Evolutionary conservation across 2,329 filamentous ascomycete genomes (phyloP).

Genomic region (Aureobasidium sp.): DNA sequence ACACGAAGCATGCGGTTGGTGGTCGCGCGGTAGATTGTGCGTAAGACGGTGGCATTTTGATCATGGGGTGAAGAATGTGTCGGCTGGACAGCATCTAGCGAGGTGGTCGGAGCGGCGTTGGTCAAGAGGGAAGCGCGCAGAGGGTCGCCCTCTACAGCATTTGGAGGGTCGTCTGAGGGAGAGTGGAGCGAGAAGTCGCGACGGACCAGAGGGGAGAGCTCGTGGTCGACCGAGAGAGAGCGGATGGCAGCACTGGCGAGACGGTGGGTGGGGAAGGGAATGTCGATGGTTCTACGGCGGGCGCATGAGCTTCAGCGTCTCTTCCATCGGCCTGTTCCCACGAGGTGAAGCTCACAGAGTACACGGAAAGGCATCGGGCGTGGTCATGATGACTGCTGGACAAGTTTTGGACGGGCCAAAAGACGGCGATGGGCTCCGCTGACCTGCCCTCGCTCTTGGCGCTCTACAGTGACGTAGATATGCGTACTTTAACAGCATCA

Average conservation of each 20-base stretch:
- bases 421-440: too few relatives aligned
- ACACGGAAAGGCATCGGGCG: slow-evolving; percentile 31
- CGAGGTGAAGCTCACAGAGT: slow-evolving; percentile 29
- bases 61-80: slow-evolving; percentile 13
- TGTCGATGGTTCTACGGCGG: slow-evolving; percentile 55
- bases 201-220: slow-evolving; percentile 77
- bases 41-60: slow-evolving; percentile 50
- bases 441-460: too few relatives aligned
- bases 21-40: slow-evolving; percentile 73
- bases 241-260: slow-evolving; percentile 69
- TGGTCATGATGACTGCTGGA: not conserved
- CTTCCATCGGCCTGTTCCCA: not conserved
- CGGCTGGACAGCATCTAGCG: slow-evolving; percentile 15
- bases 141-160: slow-evolving; percentile 17
- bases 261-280: slow-evolving; percentile 74
- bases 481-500: too few relatives aligned
- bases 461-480: too few relatives aligned
- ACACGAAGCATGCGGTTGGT: slow-evolving; percentile 97
- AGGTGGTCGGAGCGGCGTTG: slow-evolving; percentile 18
- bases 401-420: not conserved
- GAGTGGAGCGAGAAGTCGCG: slow-evolving; percentile 56
- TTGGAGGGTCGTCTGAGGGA: slow-evolving; percentile 17
- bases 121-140: slow-evolving; percentile 21
- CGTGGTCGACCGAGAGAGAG: slow-evolving; percentile 76
- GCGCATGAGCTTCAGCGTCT: not conserved